These are phyloP conservation scores for Grigorovia humatica DNA, from an alignment of 805 yeast species.

Conservation along the genomic window DNA sequence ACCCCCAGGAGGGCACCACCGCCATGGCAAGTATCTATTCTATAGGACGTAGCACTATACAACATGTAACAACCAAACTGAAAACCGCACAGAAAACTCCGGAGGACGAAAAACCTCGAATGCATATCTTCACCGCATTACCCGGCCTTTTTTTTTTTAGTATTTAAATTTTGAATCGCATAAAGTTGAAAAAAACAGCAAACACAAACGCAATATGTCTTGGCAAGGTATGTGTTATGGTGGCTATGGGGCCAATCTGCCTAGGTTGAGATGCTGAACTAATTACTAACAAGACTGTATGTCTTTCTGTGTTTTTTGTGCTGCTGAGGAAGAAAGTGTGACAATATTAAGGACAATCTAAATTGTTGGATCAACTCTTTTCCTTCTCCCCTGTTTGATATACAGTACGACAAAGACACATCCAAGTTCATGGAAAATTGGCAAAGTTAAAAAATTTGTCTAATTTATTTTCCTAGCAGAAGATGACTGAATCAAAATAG, in stretches of 20 bases:
- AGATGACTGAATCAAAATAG: conserved; percentile 30
- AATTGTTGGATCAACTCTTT: not conserved
- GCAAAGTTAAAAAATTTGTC: too few species aligned
- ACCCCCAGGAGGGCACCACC: not conserved
- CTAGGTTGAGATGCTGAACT: not conserved
- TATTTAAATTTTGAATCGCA: not conserved
- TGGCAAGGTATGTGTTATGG: conserved; percentile 34
- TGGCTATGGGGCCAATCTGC: not conserved
- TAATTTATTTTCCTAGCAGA: too few species aligned
- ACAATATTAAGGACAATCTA: not conserved
- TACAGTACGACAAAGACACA: too few species aligned
- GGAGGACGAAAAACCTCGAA: not conserved
- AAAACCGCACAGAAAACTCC: too few species aligned
- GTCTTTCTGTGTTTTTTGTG: not conserved
- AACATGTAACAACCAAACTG: too few species aligned
- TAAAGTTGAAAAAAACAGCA: not conserved
- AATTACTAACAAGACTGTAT: not conserved
- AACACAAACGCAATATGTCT: conserved; percentile 27
- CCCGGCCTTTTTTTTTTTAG: not conserved
- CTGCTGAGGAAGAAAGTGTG: not conserved
- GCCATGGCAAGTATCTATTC: too few species aligned
- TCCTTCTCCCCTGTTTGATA: not conserved
- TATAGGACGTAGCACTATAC: too few species aligned
- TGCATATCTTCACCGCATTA: not conserved
- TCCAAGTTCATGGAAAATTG: too few species aligned